A percentile compares a stretch with the other conserved stretches of the same genome.
Evolutionary conservation across 208 protist genomes (phyloP).

Genomic region (Trichomonas tenax): DNA sequence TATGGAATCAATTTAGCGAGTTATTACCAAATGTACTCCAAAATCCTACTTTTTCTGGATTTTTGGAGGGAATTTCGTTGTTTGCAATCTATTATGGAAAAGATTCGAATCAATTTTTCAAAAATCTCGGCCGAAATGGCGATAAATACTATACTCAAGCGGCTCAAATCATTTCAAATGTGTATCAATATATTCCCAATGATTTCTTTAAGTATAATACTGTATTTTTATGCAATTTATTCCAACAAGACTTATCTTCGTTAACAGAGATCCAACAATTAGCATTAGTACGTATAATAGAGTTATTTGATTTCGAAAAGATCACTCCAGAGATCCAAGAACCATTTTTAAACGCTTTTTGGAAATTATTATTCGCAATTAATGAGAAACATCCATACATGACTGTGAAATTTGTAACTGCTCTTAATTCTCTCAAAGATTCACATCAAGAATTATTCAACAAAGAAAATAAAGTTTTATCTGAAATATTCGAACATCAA

Average conservation of each 20-base stretch:
- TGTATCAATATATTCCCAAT: not conserved
- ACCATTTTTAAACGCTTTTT: not conserved
- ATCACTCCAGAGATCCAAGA: not conserved
- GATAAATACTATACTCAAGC: not conserved
- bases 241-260: not conserved
- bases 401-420: not conserved
- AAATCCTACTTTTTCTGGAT: not conserved
- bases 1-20: not conserved
- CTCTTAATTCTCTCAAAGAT: not conserved
- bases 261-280: not conserved
- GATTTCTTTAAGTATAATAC: not conserved
- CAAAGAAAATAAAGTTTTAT: not conserved
- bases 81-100: not conserved
- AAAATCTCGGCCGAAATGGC: not conserved
- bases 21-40: not conserved
- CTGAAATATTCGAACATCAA: not conserved
- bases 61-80: not conserved
- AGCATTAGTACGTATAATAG: not conserved
- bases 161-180: not conserved
- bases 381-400: not conserved
- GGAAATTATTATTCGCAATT: not conserved
- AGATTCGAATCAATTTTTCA: not conserved
- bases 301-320: not conserved
- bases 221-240: not conserved
- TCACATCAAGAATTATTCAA: not conserved